Evolutionary conservation across 179 eudicot species (phyloP).

Genomic region (Silene noctiflora): DNA sequence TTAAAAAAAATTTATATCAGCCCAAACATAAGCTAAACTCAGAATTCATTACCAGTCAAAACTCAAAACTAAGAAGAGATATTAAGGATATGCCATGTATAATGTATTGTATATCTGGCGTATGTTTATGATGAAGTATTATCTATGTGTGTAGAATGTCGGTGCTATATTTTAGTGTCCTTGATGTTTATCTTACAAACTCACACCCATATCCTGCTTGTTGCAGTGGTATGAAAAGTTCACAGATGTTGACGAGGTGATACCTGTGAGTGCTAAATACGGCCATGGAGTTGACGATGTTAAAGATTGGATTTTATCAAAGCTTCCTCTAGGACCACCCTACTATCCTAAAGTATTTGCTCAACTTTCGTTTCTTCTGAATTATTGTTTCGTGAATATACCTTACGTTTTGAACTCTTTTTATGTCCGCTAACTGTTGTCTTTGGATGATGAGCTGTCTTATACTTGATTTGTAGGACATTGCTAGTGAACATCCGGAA

Average conservation of each 20-base stretch:
- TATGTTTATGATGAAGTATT: not conserved
- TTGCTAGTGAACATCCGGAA: conserved; percentile 94
- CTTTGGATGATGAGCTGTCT: not conserved
- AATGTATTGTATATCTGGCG: not conserved
- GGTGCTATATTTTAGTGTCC: not conserved
- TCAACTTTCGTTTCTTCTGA: conserved; percentile 12
- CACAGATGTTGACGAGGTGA: conserved; percentile 89
- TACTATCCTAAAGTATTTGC: conserved; percentile 73
- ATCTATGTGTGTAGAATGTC: not conserved
- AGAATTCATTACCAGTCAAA: not conserved
- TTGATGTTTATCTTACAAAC: conserved; percentile 1
- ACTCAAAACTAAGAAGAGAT: not conserved
- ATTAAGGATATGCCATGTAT: too few relatives aligned
- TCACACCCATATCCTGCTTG: conserved; percentile 12
- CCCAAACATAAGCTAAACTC: not conserved
- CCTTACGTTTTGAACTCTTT: not conserved
- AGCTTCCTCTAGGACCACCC: conserved; percentile 87
- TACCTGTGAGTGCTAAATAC: conserved; percentile 96
- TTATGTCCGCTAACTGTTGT: not conserved
- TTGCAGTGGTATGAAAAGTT: conserved; percentile 93
- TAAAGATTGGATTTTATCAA: conserved; percentile 90
- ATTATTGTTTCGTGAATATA: conserved; percentile 4
- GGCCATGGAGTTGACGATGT: conserved; percentile 97
- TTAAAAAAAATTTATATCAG: not conserved
- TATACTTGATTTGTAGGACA: conserved; percentile 50